Evolutionary conservation across 768 basidiomycete species (phyloP).

Genomic region (Panaeolus papilionaceus): DNA sequence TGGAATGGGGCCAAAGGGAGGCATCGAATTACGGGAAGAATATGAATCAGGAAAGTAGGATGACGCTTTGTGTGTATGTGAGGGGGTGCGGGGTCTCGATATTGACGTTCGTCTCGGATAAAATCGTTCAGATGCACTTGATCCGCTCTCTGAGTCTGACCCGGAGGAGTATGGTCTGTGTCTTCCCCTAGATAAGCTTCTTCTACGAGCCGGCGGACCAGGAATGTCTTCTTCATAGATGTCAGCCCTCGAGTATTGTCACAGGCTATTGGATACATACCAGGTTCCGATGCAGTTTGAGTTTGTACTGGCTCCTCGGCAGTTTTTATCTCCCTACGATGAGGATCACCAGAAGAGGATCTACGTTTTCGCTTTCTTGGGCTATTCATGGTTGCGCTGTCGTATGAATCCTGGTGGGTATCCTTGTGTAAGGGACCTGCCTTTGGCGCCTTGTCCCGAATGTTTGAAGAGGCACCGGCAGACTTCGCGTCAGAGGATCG

Average conservation of each 20-base stretch:
- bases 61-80: constrained; percentile 25
- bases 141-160: constrained; percentile 9
- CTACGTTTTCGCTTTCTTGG: constrained; percentile 22
- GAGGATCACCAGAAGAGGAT: constrained; percentile 3
- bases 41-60: constrained; percentile 29
- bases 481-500: background rate
- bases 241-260: background rate
- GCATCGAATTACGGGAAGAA: constrained; percentile 1
- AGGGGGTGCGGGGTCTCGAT: constrained; percentile 10
- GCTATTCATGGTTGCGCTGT: background rate
- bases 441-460: background rate
- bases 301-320: background rate
- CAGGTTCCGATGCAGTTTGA: background rate
- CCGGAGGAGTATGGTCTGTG: background rate
- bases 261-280: background rate
- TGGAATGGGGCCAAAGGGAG: constrained; percentile 38
- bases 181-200: background rate
- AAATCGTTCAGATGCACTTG: constrained; percentile 13
- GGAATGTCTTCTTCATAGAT: background rate
- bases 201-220: background rate
- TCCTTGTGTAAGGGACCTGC: too few relatives aligned
- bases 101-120: background rate
- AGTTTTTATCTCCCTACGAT: background rate
- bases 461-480: background rate
- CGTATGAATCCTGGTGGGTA: background rate